Percentiles rank a stretch among this genome's conserved stretches.
Conservation (phyloP, 148 eudicot species). For the Cornus kousa region DNA sequence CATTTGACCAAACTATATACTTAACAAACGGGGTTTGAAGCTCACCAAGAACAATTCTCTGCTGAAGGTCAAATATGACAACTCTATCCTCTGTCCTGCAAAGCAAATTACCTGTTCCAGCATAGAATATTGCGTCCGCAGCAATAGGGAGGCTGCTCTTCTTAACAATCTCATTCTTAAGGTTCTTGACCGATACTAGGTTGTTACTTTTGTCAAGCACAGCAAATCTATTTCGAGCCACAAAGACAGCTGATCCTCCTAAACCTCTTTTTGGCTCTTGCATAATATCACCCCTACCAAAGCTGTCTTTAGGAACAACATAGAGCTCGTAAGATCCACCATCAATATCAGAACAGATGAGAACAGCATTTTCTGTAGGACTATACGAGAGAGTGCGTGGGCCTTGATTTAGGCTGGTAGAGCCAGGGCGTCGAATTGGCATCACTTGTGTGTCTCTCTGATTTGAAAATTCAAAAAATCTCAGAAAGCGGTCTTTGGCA, state of each 20-base stretch:
- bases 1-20: constrained; percentile 81
- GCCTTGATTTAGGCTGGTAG: constrained; percentile 68
- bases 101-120: constrained; percentile 81
- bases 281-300: constrained; percentile 59
- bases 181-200: constrained; percentile 64
- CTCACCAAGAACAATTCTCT: constrained; percentile 68
- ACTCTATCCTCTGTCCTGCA: constrained; percentile 83
- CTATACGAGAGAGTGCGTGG: constrained; percentile 82
- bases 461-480: constrained; percentile 67
- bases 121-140: constrained; percentile 75
- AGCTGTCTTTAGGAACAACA: constrained; percentile 61
- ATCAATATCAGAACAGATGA: constrained; percentile 75
- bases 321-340: constrained; percentile 87
- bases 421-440: constrained; percentile 80
- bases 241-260: constrained; percentile 81
- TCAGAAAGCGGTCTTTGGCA: constrained; percentile 82
- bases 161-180: constrained; percentile 76
- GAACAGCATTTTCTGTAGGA: constrained; percentile 78
- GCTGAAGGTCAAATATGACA: constrained; percentile 79
- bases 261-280: constrained; percentile 73
- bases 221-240: constrained; percentile 85
- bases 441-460: constrained; percentile 76
- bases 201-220: constrained; percentile 78
- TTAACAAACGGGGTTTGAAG: constrained; percentile 77
- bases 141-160: constrained; percentile 66